Evolutionary conservation across 768 basidiomycete species (phyloP).

Genomic region (Phaeotremella fagi): DNA sequence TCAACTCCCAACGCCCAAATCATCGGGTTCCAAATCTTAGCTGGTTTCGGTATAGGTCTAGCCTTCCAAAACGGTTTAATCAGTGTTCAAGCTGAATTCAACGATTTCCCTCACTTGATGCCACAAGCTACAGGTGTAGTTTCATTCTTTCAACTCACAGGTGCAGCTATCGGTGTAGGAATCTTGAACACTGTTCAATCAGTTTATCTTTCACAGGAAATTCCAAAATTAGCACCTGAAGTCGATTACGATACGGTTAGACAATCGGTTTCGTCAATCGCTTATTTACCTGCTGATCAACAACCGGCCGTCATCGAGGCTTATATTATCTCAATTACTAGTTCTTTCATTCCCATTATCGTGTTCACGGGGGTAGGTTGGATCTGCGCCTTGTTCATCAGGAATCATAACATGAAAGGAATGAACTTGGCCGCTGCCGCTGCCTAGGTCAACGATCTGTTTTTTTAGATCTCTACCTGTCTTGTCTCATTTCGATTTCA

Average conservation of each 20-base stretch:
- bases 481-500: neutral
- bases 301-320: constrained; percentile 35
- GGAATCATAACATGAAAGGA: constrained; percentile 36
- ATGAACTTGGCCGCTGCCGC: constrained; percentile 26
- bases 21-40: constrained; percentile 51
- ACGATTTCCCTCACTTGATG: constrained; percentile 17
- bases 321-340: constrained; percentile 37
- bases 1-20: constrained; percentile 42
- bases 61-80: constrained; percentile 43
- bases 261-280: constrained; percentile 31
- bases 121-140: constrained; percentile 43
- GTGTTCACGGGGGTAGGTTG: constrained; percentile 13
- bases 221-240: constrained; percentile 25
- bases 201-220: constrained; percentile 29
- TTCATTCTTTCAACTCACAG: constrained; percentile 41
- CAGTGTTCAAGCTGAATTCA: constrained; percentile 38
- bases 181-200: constrained; percentile 42
- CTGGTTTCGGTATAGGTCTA: constrained; percentile 48
- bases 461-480: neutral
- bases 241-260: constrained; percentile 30
- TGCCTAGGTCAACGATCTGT: constrained; percentile 8
- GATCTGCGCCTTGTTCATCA: constrained; percentile 25
- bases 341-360: constrained; percentile 35
- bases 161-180: constrained; percentile 40
- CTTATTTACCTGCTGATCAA: constrained; percentile 16